Base-by-base conservation (phyloP, 2,329 filamentous ascomycete genomes). In the Aspergillus fumigatus region DNA sequence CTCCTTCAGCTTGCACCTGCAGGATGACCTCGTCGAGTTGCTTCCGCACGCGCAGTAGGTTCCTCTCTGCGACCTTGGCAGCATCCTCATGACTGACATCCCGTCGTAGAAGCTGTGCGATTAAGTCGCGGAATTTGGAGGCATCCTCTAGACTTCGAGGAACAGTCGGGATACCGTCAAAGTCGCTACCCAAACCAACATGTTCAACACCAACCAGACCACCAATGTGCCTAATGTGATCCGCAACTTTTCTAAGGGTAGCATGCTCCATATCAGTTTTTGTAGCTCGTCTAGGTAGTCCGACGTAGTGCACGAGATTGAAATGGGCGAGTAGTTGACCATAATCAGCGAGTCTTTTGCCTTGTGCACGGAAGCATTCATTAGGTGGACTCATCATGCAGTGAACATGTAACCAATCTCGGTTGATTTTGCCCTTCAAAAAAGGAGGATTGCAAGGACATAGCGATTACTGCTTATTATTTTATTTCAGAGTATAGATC, bases 131-230 rank as follows among this genome's bases (percentile, higher is more conserved):
- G 66, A 88, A 96, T 69, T 90, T 90, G 50, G 87, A 86, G 6
- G 96, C 91, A 71, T 96, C 92, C 40, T 94, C 90, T 50, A 97
- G 74, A 0, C 92, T 93, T 53, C 77, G 70, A 0, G 92, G 91
- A 4, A 86, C 86, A 7, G 62, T 63, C 3, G 53, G 57, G 54
- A 79, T 78, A 1, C 85, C 93, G 70, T 97, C 92, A 70, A 92
- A 97, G 71, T 97, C 93, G 52, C 88, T 92, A 0, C 93, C 93
- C 19, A 97, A 74, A 0, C 92, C 93, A 17, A 97, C 91, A 70
- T 96, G 84, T 43, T 92, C 88, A 65, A 88, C 97, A 3, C 93
- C 93, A 58, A 96, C 90, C 32, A 88, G 76, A 48, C 89, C 79
- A 2, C 90, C 93, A 62, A 97, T 92, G 69, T 97, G 82, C 61